phyloP scores from a whole-genome alignment of 2,329 filamentous ascomycete genomes.

The Onygenales sp. region DNA sequence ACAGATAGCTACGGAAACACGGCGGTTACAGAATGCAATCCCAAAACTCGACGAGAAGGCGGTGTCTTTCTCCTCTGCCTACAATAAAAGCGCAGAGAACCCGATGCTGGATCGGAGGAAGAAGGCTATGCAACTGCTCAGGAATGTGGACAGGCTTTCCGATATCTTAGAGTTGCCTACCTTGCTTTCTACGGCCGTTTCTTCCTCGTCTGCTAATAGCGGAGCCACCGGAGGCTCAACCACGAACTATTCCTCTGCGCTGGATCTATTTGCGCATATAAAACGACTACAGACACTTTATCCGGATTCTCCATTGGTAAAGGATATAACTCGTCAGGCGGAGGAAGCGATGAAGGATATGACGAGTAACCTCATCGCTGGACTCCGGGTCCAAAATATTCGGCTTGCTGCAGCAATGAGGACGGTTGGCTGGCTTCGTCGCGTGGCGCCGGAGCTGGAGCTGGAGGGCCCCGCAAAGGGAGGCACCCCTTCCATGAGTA shows the following conservation, averaged over 20 bases:
- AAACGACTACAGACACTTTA: slow-evolving; percentile 76
- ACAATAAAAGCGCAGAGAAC: slow-evolving; percentile 63
- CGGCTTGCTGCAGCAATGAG: slow-evolving; percentile 86
- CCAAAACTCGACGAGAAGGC: slow-evolving; percentile 71
- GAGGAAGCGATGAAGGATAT: slow-evolving; percentile 83
- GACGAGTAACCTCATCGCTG: slow-evolving; percentile 70
- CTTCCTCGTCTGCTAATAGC: slow-evolving; percentile 31
- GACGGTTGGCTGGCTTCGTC: slow-evolving; percentile 81
- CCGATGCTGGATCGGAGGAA: slow-evolving; percentile 64
- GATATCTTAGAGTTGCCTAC: slow-evolving; percentile 87
- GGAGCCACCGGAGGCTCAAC: slow-evolving; percentile 34
- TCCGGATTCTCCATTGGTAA: slow-evolving; percentile 65
- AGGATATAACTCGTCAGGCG: slow-evolving; percentile 64
- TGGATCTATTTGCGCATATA: slow-evolving; percentile 91
- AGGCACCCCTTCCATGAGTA: slow-evolving; percentile 13
- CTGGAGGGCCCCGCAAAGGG: slow-evolving; percentile 43
- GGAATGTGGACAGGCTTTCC: slow-evolving; percentile 80
- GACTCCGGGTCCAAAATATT: slow-evolving; percentile 65
- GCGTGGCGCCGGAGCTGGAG: slow-evolving; percentile 78
- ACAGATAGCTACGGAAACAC: slow-evolving; percentile 54
- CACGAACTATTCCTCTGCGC: slow-evolving; percentile 74
- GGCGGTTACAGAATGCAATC: slow-evolving; percentile 60
- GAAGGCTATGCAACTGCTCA: slow-evolving; percentile 68
- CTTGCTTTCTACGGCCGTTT: slow-evolving; percentile 65
- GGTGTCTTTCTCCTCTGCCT: slow-evolving; percentile 70